Base-by-base conservation (phyloP, 306 rosid genomes). In the Inga laurina region DNA sequence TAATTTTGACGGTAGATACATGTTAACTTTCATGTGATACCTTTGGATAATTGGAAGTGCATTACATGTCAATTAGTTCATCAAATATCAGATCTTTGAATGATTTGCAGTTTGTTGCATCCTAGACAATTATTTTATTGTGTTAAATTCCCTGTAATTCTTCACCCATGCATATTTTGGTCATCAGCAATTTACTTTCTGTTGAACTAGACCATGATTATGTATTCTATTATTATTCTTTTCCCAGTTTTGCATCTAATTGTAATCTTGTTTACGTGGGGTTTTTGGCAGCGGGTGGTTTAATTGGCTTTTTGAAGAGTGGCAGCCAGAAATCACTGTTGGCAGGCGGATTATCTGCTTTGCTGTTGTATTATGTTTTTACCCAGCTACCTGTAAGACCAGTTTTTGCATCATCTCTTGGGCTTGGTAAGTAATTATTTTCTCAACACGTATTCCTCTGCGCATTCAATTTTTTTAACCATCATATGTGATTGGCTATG, bases 251-350 rank as follows among this genome's bases (percentile, higher is more conserved):
- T 11, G 13, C 35, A 52, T 77, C 27, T 77, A 39, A 62, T 64
- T 37, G 21, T 32, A 30, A 51, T 80, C 1, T 67, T 61, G 27
- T 82, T 56, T 11, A 10, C 37, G 41, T 74, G 74, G 74, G 75
- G 13, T 16, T 72, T 76, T 84, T 62, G 76, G 75, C 90, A 97
- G 99, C 79, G 77, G 99, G 99, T 82, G 99, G 99, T 75, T 75
- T 92, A 76, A 94, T 97, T 92, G 99, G 99, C 74, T 97, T 59
- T 87, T 74, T 97, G 85, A 97, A 97, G 92, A 89, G 97, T 82
- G 99, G 99, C 81, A 97, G 99, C 91, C 91, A 89, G 86, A 97
- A 91, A 78, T 97, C 99, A 74, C 89, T 94, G 82, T 75, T 97
- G 91, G 94, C 99, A 44, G 99, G 99, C 27, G 97, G 94, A 46